These are phyloP conservation scores for Knufia fluminis DNA, from an alignment of 2,329 filamentous ascomycete genomes.

Conservation along the genomic window DNA sequence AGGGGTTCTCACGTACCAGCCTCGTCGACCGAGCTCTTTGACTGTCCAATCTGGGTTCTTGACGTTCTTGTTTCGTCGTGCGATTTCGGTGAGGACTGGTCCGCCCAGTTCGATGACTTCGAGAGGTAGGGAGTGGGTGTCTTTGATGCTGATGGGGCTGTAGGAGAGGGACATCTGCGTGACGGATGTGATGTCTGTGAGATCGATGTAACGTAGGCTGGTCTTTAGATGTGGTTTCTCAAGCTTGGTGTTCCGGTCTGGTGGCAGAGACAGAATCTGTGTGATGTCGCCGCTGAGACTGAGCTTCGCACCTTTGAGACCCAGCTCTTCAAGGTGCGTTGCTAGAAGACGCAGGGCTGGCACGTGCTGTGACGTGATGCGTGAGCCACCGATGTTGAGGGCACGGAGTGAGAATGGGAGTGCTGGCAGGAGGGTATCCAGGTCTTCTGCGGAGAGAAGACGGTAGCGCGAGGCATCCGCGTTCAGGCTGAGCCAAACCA, in stretches of 20 bases:
- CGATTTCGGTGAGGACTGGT: constrained; percentile 56
- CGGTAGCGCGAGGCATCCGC: constrained; percentile 64
- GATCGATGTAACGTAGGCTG: constrained; percentile 64
- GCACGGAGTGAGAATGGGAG: constrained; percentile 61
- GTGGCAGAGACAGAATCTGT: constrained; percentile 39
- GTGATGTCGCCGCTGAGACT: constrained; percentile 54
- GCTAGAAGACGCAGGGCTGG: constrained; percentile 55
- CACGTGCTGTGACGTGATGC: constrained; percentile 57
- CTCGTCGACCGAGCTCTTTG: constrained; percentile 58
- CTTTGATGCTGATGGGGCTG: constrained; percentile 50
- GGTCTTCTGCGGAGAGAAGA: constrained; percentile 56
- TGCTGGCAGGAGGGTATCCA: constrained; percentile 55
- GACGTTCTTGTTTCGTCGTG: constrained; percentile 42
- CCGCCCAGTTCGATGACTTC: constrained; percentile 68
- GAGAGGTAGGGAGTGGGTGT: constrained; percentile 54
- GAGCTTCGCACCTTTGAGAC: constrained; percentile 58
- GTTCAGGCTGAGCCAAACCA: constrained; percentile 65
- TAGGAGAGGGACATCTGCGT: constrained; percentile 51
- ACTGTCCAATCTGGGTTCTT: constrained; percentile 59
- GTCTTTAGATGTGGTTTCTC: constrained; percentile 31
- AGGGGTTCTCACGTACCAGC: constrained; percentile 53
- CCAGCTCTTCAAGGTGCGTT: constrained; percentile 67
- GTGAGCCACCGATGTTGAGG: constrained; percentile 66
- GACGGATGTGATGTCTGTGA: constrained; percentile 57
- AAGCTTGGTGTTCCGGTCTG: constrained; percentile 33